Base-by-base conservation (phyloP, 768 basidiomycete genomes). In the Mycena rosella region DNA sequence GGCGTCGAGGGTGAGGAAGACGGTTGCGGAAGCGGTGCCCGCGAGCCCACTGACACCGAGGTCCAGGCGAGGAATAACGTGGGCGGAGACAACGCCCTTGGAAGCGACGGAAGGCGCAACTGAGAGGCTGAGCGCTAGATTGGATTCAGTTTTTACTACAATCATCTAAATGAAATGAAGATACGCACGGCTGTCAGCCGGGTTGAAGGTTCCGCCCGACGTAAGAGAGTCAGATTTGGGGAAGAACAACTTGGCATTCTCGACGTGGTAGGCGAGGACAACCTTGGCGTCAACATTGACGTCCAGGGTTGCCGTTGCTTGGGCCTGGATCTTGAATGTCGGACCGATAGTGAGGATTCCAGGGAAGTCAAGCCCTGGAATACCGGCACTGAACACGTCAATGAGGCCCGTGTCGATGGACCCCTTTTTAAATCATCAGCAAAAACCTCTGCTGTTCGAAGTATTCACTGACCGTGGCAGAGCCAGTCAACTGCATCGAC, bases 331-430 rank as follows among this genome's bases (percentile, higher is more conserved):
- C 40, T 79, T 71, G 77, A 84, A 84, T 1, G 76, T 75, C 10
- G 84, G 82, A 9, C 82, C 84, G 44, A 85, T 48, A 20, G 73
- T 77, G n/a, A 85, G 72, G 65, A 85, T 77, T 9, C 82, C 78
- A 14, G 82, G 79, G 70, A 82, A 76, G 38, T 72, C 71, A n/a
- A 67, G 65, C 32, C 74, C 74, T 3, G 81, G 82, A 30, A 83
- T 75, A 6, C 81, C 80, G 27, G 73, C 65, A 38, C 73, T 52
- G 65, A 79, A 79, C 18, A 83, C 65, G 26, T 71, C 55, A 27
- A 78, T 67, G 24, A 69, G 47, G 24, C 78, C 80, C 10, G 76
- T 73, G 67, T 77, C 76, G 51, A 82, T 58, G 0, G 69, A 69
- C 1, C 78, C 81, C 63, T 63, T 11, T 2, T 26, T n/a, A 26